phyloP scores from a whole-genome alignment of 2,329 filamentous ascomycete genomes.

The Pseudogymnoascus sp. region DNA sequence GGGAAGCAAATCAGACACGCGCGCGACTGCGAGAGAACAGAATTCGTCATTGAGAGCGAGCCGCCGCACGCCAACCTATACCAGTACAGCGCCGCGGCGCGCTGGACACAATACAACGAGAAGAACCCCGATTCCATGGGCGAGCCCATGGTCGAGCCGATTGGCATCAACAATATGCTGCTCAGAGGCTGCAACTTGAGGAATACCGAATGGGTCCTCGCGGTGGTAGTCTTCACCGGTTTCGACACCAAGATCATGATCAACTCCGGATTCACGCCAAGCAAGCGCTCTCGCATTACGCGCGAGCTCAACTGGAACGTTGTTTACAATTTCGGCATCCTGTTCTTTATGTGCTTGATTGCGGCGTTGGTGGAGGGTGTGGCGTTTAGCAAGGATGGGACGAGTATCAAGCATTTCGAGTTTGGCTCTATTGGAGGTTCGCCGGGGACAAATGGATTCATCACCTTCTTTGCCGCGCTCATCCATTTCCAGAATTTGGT shows the following conservation, averaged over 20 bases:
- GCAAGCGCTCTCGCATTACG: conserved; percentile 84
- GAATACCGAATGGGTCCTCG: conserved; percentile 94
- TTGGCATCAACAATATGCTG: conserved; percentile 90
- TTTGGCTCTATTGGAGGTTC: conserved; percentile 73
- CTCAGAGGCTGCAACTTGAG: conserved; percentile 87
- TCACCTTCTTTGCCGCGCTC: conserved; percentile 92
- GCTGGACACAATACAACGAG: conserved; percentile 71
- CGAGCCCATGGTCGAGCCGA: conserved; percentile 84
- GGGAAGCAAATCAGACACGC: conserved; percentile 80
- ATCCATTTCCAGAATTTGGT: conserved; percentile 98
- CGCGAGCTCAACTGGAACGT: conserved; percentile 96
- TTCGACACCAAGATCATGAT: conserved; percentile 99
- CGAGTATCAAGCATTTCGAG: conserved; percentile 76
- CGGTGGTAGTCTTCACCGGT: conserved; percentile 88
- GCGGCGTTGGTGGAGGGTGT: conserved; percentile 79
- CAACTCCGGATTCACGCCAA: conserved; percentile 91
- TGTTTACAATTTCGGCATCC: conserved; percentile 87
- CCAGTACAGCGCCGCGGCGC: conserved; percentile 83
- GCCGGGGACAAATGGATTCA: conserved; percentile 76
- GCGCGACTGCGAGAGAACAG: conserved; percentile 80
- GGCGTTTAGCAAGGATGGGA: conserved; percentile 68
- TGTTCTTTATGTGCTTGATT: conserved; percentile 83
- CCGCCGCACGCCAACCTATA: conserved; percentile 89
- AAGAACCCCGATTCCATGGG: conserved; percentile 55
- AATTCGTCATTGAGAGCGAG: conserved; percentile 91